A percentile compares a stretch with the other conserved stretches of the same genome.
These are phyloP conservation scores for Salvia hispanica DNA, from an alignment of 257 asterid species.

Conservation along the genomic window DNA sequence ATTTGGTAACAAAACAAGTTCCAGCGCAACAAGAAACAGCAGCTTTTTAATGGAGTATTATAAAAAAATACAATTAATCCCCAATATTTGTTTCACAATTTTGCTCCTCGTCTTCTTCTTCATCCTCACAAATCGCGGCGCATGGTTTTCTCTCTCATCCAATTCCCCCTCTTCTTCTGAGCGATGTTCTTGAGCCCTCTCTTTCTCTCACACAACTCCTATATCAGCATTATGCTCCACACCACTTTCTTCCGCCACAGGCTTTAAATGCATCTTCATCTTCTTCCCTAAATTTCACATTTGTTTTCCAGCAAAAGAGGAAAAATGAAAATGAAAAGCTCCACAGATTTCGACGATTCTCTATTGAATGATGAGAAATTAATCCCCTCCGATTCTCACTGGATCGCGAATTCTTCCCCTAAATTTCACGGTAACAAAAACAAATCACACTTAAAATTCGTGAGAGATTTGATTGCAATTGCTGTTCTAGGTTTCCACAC, in stretches of 20 bases:
- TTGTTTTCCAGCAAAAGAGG: constrained; percentile 1
- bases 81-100: constrained; percentile 35
- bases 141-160: background rate
- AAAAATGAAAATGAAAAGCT: constrained; percentile 71
- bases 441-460: too few relatives aligned
- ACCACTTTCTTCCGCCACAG: constrained; percentile 49
- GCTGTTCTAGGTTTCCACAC: too few relatives aligned
- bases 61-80: constrained; percentile 26
- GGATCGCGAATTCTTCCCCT: constrained; percentile 62
- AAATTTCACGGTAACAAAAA: background rate
- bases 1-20: constrained; percentile 30
- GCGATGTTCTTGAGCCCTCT: constrained; percentile 42
- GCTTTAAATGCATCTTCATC: background rate
- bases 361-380: constrained; percentile 36
- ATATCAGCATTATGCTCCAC: constrained; percentile 38
- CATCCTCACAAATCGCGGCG: background rate
- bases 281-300: background rate
- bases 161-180: constrained; percentile 26
- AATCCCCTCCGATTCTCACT: constrained; percentile 55
- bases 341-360: constrained; percentile 38
- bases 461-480: too few relatives aligned
- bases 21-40: constrained; percentile 38
- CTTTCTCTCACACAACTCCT: constrained; percentile 32
- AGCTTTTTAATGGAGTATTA: constrained; percentile 29
- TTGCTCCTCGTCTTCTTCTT: constrained; percentile 31